phyloP scores from a whole-genome alignment of 805 yeast genomes.

The Ogataea glucozyma region DNA sequence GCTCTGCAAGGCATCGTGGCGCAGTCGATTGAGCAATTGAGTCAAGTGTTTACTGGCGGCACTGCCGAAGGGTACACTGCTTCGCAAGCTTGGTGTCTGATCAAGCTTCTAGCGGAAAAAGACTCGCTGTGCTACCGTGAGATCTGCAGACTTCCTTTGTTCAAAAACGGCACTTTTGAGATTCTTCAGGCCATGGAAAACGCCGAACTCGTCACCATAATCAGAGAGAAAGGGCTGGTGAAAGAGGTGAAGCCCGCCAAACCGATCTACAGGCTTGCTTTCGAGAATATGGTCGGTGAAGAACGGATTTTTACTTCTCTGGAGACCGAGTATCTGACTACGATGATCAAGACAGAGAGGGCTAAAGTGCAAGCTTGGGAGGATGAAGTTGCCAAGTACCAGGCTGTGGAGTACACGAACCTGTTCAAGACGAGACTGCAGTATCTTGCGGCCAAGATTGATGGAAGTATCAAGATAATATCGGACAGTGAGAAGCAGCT shows the following conservation, averaged over 20 bases:
- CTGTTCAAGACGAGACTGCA: constrained; percentile 61
- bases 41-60: constrained; percentile 66
- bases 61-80: constrained; percentile 53
- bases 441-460: constrained; percentile 69
- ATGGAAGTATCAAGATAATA: constrained; percentile 54
- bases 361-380: constrained; percentile 65
- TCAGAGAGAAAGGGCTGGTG: constrained; percentile 76
- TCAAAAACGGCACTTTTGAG: constrained; percentile 54
- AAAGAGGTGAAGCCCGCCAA: constrained; percentile 71
- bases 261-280: constrained; percentile 83
- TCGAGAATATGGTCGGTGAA: constrained; percentile 62
- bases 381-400: constrained; percentile 64
- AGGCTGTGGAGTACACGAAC: constrained; percentile 50
- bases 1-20: constrained; percentile 79
- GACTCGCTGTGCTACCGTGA: constrained; percentile 52
- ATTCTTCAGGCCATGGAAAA: constrained; percentile 74
- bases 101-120: constrained; percentile 57
- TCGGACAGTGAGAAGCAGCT: constrained; percentile 45
- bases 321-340: constrained; percentile 61
- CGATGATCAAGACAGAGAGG: constrained; percentile 58
- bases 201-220: constrained; percentile 69
- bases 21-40: constrained; percentile 85
- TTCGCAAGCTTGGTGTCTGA: constrained; percentile 87
- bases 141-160: constrained; percentile 56
- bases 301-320: constrained; percentile 54